These are phyloP conservation scores for Cyberlindnera amylophila DNA, from an alignment of 805 yeast genomes.

Conservation along the genomic window DNA sequence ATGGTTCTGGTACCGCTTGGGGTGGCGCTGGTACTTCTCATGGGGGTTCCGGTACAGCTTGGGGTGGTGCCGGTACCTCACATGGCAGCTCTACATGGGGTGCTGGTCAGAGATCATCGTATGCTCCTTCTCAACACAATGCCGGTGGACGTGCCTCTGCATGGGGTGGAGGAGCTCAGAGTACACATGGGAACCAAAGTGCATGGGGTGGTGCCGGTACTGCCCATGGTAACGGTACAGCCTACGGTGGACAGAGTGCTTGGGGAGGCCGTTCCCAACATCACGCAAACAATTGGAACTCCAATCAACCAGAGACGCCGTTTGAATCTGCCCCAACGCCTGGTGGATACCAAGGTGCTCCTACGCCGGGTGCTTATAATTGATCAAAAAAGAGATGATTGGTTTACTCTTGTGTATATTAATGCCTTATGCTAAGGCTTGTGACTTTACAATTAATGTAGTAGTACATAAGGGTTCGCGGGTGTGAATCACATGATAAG, in stretches of 20 bases:
- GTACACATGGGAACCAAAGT: not conserved
- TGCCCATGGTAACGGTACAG: constrained; percentile 3
- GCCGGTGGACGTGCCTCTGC: constrained; percentile 32
- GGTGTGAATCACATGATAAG: no score
- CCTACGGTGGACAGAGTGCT: constrained; percentile 42
- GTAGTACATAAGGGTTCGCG: no score
- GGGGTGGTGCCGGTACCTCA: no score
- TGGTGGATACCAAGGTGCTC: constrained; percentile 7
- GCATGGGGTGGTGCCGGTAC: constrained; percentile 1
- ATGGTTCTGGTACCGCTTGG: no score
- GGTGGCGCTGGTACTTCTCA: no score
- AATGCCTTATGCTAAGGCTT: no score
- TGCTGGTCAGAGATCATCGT: constrained; percentile 1
- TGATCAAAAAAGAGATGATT: no score
- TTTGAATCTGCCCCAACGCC: constrained; percentile 13
- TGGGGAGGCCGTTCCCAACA: constrained; percentile 32
- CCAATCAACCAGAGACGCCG: no score
- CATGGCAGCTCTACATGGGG: not conserved
- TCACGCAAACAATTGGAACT: constrained; percentile 12
- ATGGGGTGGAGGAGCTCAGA: not conserved
- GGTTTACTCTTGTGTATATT: no score
- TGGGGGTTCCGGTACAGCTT: no score
- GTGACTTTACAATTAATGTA: no score
- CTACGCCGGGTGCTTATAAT: constrained; percentile 17
- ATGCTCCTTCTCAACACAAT: not conserved